These are phyloP conservation scores for Macroventuria anomochaeta DNA, from an alignment of 2,329 filamentous ascomycete genomes.

Conservation along the genomic window DNA sequence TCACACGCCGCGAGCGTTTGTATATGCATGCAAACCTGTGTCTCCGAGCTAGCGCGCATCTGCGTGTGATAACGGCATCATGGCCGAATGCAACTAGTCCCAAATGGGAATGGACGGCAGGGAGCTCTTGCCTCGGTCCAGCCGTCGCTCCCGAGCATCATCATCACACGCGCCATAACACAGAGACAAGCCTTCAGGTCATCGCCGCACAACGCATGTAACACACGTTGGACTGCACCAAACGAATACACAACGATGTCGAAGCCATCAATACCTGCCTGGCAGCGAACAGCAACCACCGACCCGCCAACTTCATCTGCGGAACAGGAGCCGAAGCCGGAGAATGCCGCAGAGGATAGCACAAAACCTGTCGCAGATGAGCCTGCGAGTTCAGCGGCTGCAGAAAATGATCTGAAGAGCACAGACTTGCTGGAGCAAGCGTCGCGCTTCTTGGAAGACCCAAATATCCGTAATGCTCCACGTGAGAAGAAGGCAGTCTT, in stretches of 20 bases:
- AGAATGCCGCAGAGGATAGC: slow-evolving; percentile 16
- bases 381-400: slow-evolving; percentile 19
- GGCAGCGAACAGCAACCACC: slow-evolving; percentile 38
- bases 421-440: slow-evolving; percentile 67
- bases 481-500: slow-evolving; percentile 78
- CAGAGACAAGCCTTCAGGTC: neutral
- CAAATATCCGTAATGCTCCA: slow-evolving; percentile 71
- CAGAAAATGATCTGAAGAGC: slow-evolving; percentile 10
- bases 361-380: slow-evolving; percentile 23
- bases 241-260: slow-evolving; percentile 19
- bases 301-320: slow-evolving; percentile 17
- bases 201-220: neutral
- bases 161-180: slow-evolving; percentile 11
- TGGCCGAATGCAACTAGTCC: neutral
- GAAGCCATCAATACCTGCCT: slow-evolving; percentile 43
- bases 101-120: neutral
- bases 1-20: too few relatives aligned
- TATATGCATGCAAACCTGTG: neutral
- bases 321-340: slow-evolving; percentile 23
- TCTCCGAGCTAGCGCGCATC: neutral
- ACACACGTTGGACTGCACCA: neutral
- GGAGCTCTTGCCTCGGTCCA: slow-evolving; percentile 29
- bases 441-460: slow-evolving; percentile 76
- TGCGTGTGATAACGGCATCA: neutral
- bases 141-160: slow-evolving; percentile 27